Percentiles rank a stretch among this genome's conserved stretches.
Conservation (phyloP, 768 basidiomycete species). For the Russula griseocarnosa region DNA sequence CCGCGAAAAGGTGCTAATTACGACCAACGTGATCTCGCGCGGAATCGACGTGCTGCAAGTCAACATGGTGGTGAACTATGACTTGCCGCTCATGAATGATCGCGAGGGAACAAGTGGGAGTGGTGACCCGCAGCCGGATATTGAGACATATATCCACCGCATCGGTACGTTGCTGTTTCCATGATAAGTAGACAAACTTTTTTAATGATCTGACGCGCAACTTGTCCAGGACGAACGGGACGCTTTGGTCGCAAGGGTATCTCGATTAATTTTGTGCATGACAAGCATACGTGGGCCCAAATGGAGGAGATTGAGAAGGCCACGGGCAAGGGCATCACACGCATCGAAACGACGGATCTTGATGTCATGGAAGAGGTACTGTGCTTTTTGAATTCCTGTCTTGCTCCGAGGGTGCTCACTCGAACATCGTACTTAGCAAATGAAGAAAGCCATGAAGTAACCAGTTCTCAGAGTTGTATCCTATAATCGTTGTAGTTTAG, state of each 20-base stretch:
- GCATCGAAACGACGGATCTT: constrained; percentile 84
- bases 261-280: constrained; percentile 96
- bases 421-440: constrained; percentile 47
- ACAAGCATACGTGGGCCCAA: constrained; percentile 79
- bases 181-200: not conserved
- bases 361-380: constrained; percentile 90
- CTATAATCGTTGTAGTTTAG: constrained; percentile 14
- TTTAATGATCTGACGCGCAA: constrained; percentile 7
- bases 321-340: constrained; percentile 71
- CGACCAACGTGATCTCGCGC: constrained; percentile 96
- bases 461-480: constrained; percentile 4
- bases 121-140: constrained; percentile 66
- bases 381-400: not conserved
- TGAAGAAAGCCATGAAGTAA: constrained; percentile 76
- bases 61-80: constrained; percentile 99
- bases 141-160: constrained; percentile 97
- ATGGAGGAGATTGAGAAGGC: constrained; percentile 86
- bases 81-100: constrained; percentile 82
- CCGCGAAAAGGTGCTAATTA: constrained; percentile 94
- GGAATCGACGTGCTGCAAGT: constrained; percentile 99
- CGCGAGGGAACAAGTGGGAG: constrained; percentile 43
- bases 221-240: constrained; percentile 82
- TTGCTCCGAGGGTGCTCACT: not conserved
- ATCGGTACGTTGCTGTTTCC: constrained; percentile 60
- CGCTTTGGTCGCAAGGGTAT: constrained; percentile 97